Base-by-base conservation (phyloP, 805 yeast genomes). In the Zygotorulaspora sp. region DNA sequence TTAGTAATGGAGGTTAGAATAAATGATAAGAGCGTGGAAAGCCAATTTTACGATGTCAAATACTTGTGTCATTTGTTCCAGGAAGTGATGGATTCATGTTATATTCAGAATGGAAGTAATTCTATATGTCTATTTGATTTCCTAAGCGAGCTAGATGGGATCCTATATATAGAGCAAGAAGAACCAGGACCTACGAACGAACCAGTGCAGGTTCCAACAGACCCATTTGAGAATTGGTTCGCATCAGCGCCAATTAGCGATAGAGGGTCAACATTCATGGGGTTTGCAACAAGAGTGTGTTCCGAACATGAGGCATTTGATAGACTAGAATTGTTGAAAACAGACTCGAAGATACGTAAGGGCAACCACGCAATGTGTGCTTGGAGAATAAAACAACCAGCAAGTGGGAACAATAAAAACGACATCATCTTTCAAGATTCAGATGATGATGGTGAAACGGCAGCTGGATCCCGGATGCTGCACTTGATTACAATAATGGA, bases 361-460 rank as follows among this genome's bases (percentile, higher is more conserved):
- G 80, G 96, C 0, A 58, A 73, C 1, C 97, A 90, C 61, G 80
- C 81, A 44, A 92, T 92, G 80, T 74, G 78, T 11, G 92, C 96
- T 0, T 89, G 90, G 82, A 67, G 97, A 45, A 81, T 92, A 3
- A 69, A 70, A 39, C 59, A 55, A 0, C 63, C 55, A 1, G 36
- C 48, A 12, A 67, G 69, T 13, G 41, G 30, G 14, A 36, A 42
- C 19, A 29, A 35, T 3, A 52, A 63, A 18, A 26, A 26, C 15
- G 85, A 80, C 0, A 73, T 77, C 0, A 68, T 72, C 24, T 73
- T 70, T 32, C 92, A 85, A 51, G 97, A 92, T 51, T 88, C 85
- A 50, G 97, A 92, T 55, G 97, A 92, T 58, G 98, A 90, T 56
- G 98, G 98, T 2, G 98, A 92, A 56, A 73, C 94, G 0, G 97